Evolutionary conservation across 1,284 basidiomycete genomes (phyloP).

Genomic region (Ceratobasidium papillatum): DNA sequence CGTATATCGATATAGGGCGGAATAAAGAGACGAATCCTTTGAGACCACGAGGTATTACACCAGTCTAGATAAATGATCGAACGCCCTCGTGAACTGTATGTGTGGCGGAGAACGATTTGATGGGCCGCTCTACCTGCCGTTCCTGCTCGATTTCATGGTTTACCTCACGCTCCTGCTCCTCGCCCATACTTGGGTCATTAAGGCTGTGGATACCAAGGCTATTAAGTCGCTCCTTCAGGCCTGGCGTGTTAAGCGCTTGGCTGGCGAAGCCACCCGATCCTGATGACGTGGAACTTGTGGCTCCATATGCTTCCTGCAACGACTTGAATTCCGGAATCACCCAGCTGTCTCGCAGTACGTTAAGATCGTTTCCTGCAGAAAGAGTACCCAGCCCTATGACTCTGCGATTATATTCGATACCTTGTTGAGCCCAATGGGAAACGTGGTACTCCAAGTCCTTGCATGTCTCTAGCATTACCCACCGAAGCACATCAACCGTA

Average conservation of each 20-base stretch:
- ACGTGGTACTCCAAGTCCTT: too few relatives aligned
- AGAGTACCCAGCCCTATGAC: constrained; percentile 47
- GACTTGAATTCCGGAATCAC: constrained; percentile 55
- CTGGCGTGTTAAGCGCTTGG: background rate
- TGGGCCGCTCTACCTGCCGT: constrained; percentile 26
- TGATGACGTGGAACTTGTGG: background rate
- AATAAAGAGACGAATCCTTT: background rate
- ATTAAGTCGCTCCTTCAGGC: constrained; percentile 47
- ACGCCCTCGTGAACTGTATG: constrained; percentile 16
- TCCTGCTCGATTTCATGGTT: constrained; percentile 41
- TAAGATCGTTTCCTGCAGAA: background rate
- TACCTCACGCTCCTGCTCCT: constrained; percentile 60
- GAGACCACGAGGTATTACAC: background rate
- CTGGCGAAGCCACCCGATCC: background rate
- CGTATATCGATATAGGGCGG: background rate
- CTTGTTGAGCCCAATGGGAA: too few relatives aligned
- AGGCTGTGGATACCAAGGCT: constrained; percentile 50
- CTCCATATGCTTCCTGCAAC: constrained; percentile 55
- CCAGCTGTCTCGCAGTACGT: constrained; percentile 51
- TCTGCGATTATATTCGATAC: constrained; percentile 55
- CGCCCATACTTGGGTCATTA: constrained; percentile 50
- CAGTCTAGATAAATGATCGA: background rate
- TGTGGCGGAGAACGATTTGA: background rate
- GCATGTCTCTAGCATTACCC: too few relatives aligned
- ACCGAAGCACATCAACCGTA: constrained; percentile 24